phyloP scores from a whole-genome alignment of 345 rosid genomes.

The Stellera chamaejasme region DNA sequence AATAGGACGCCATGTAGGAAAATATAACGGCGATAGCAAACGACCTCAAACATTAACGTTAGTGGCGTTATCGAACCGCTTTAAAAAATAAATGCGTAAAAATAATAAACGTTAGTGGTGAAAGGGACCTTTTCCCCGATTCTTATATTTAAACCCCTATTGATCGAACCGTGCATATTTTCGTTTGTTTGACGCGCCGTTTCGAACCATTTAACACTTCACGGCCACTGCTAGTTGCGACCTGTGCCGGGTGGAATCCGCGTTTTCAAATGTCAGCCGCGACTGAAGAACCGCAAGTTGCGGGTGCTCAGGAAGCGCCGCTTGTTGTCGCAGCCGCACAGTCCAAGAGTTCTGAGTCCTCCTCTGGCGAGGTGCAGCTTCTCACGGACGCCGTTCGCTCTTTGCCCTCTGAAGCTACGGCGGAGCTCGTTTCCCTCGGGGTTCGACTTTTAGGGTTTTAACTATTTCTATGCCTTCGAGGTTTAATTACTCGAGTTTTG shows the following conservation, averaged over 20 bases:
- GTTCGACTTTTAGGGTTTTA: slow-evolving; percentile 21
- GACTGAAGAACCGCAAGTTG: slow-evolving; percentile 6
- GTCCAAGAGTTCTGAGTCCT: neutral
- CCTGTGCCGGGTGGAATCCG: neutral
- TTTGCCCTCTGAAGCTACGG: slow-evolving; percentile 43
- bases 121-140: too few species aligned
- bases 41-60: too few species aligned
- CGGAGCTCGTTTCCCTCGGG: slow-evolving; percentile 50
- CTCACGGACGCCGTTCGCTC: slow-evolving; percentile 42
- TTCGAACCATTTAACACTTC: too few species aligned
- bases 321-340: neutral
- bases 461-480: neutral
- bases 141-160: too few species aligned
- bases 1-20: too few species aligned
- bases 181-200: too few species aligned
- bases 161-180: too few species aligned
- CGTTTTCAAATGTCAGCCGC: slow-evolving; percentile 32
- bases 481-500: neutral
- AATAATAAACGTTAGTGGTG: too few species aligned
- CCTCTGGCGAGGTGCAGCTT: slow-evolving; percentile 21
- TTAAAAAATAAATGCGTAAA: too few species aligned
- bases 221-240: neutral
- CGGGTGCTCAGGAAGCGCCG: slow-evolving; percentile 5
- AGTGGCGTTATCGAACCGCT: too few species aligned
- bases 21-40: too few species aligned